A percentile compares a stretch with the other conserved stretches of the same genome.
These are phyloP conservation scores for Asterochloris erici DNA, from an alignment of 139 green algal genomes.

Conservation along the genomic window DNA sequence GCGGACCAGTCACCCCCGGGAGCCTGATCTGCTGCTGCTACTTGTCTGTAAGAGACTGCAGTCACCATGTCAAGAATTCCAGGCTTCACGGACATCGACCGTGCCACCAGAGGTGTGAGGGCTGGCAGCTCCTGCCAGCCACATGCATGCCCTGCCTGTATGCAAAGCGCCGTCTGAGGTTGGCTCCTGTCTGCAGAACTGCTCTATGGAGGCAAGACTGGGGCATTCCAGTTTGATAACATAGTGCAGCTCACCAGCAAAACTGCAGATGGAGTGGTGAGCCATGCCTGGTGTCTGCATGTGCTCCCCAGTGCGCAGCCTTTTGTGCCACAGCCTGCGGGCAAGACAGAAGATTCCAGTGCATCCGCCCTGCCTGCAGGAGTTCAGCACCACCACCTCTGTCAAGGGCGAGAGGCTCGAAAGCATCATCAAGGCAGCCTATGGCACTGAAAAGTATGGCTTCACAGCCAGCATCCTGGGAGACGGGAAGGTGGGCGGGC, in stretches of 20 bases:
- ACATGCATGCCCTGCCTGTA: too few species aligned
- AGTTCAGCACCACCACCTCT: constrained; percentile 38
- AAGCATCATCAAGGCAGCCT: constrained; percentile 38
- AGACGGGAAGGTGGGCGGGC: constrained; percentile 33
- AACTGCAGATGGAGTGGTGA: constrained; percentile 54
- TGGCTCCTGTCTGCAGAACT: constrained; percentile 33
- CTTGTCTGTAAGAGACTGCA: too few species aligned
- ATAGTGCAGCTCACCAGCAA: constrained; percentile 35
- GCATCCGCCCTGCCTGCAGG: constrained; percentile 26
- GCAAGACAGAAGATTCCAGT: not conserved
- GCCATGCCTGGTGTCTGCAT: not conserved
- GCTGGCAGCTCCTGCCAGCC: too few species aligned
- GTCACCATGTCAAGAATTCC: too few species aligned
- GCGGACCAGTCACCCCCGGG: too few species aligned
- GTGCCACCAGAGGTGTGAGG: too few species aligned
- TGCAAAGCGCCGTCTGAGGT: too few species aligned
- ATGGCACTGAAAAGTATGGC: constrained; percentile 33
- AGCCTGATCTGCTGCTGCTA: too few species aligned
- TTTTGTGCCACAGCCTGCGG: not conserved
- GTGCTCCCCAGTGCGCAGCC: not conserved
- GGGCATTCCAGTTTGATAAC: constrained; percentile 47
- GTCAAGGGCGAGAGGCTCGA: constrained; percentile 33
- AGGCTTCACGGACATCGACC: too few species aligned
- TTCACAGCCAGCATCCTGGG: constrained; percentile 30
- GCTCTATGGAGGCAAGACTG: constrained; percentile 39